Evolutionary conservation across 2,329 filamentous ascomycete species (phyloP).

Genomic region (Lasiodiplodia gonubiensis): DNA sequence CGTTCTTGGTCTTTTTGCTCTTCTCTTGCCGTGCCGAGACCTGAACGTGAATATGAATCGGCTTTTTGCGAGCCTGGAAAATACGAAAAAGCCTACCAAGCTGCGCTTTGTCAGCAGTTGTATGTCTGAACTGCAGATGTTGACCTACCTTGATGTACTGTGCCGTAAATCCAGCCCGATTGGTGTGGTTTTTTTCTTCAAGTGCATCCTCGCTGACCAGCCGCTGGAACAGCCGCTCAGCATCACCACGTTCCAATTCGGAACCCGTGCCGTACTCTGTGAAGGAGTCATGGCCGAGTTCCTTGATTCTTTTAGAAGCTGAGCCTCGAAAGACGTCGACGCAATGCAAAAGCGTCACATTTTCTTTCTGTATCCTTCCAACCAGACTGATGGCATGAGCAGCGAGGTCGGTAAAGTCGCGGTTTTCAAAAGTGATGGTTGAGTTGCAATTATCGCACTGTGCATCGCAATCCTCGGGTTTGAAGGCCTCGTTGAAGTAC

Average conservation of each 20-base stretch:
- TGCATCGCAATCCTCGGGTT: conserved; percentile 70
- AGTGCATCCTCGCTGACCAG: conserved; percentile 77
- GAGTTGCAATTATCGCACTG: conserved; percentile 90
- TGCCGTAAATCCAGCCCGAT: conserved; percentile 69
- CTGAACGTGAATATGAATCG: conserved; percentile 61
- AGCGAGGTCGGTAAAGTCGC: conserved; percentile 80
- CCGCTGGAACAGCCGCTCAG: conserved; percentile 82
- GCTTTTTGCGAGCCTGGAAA: conserved; percentile 52
- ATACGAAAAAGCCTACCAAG: conserved; percentile 53
- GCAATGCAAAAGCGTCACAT: conserved; percentile 78
- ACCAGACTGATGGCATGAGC: conserved; percentile 73
- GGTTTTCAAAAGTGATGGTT: conserved; percentile 70
- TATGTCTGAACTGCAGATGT: not conserved
- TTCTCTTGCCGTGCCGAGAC: conserved; percentile 52
- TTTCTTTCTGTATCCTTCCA: conserved; percentile 58
- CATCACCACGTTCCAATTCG: conserved; percentile 73
- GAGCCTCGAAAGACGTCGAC: conserved; percentile 83
- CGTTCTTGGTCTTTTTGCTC: conserved; percentile 41
- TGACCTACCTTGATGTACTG: conserved; percentile 71
- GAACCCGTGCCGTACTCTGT: conserved; percentile 72
- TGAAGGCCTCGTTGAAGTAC: conserved; percentile 93
- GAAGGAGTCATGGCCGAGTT: conserved; percentile 52
- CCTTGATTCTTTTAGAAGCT: conserved; percentile 63
- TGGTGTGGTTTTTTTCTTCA: conserved; percentile 70
- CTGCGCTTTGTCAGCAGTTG: conserved; percentile 36